phyloP scores from a whole-genome alignment of 2,329 filamentous ascomycete species.

The Colletotrichum musae region DNA sequence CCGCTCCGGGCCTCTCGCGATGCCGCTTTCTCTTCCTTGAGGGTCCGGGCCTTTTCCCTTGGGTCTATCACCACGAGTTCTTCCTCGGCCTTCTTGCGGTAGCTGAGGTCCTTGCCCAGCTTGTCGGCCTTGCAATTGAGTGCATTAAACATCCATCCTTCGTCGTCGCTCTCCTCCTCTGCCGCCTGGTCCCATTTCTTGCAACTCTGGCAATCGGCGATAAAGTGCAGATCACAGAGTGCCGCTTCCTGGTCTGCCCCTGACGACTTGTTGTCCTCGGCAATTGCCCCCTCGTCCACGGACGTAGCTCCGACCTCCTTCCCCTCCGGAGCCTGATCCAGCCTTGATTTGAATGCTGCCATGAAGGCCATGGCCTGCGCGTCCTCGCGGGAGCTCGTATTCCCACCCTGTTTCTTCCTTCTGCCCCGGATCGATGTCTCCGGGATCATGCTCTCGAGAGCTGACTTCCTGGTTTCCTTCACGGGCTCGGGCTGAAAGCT shows the following conservation, averaged over 20 bases:
- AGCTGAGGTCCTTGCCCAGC: constrained; percentile 90
- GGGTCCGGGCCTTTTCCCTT: constrained; percentile 81
- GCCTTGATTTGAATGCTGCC: constrained; percentile 83
- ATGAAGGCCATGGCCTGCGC: constrained; percentile 78
- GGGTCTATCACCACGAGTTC: constrained; percentile 95
- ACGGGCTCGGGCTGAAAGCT: constrained; percentile 66
- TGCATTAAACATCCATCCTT: constrained; percentile 88
- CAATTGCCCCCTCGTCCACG: constrained; percentile 46
- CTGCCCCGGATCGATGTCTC: constrained; percentile 78
- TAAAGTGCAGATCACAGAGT: constrained; percentile 95
- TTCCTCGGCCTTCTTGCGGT: constrained; percentile 92
- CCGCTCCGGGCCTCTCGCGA: constrained; percentile 69
- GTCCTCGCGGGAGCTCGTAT: constrained; percentile 70
- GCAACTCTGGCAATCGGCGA: constrained; percentile 94
- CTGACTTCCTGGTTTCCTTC: constrained; percentile 74
- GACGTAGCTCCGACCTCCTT: constrained; percentile 48
- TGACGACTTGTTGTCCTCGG: constrained; percentile 31
- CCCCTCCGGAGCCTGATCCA: constrained; percentile 69
- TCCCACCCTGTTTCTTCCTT: constrained; percentile 74
- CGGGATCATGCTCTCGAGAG: constrained; percentile 82
- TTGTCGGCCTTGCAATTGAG: constrained; percentile 91
- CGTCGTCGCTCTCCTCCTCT: constrained; percentile 71
- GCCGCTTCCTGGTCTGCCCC: constrained; percentile 77
- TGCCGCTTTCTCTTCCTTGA: constrained; percentile 75
- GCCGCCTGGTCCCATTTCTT: constrained; percentile 82